phyloP scores from a whole-genome alignment of 176 grass and related monocot species.

The Poa annua region DNA sequence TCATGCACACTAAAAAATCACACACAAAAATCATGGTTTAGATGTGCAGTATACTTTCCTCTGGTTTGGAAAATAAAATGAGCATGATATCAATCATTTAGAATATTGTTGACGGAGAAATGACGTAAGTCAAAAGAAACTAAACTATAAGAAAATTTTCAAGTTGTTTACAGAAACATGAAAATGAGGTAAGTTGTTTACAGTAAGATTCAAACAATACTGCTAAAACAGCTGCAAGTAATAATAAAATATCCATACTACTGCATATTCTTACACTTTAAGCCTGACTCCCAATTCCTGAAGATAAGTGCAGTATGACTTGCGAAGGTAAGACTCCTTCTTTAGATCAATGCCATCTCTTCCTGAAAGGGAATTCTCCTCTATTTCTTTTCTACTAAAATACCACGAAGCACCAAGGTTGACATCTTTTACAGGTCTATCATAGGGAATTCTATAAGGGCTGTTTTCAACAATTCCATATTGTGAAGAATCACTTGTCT shows the following conservation, averaged over 20 bases:
- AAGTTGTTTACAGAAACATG: not conserved
- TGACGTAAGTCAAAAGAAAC: not conserved
- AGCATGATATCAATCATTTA: not conserved
- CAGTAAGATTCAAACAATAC: not conserved
- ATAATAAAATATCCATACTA: slow-evolving; percentile 1
- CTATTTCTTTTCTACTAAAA: slow-evolving; percentile 87
- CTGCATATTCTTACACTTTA: slow-evolving; percentile 80
- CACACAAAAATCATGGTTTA: not conserved
- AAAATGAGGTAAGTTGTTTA: not conserved
- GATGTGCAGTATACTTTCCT: not conserved
- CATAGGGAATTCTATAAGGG: slow-evolving; percentile 58
- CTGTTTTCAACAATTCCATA: slow-evolving; percentile 68
- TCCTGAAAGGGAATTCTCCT: slow-evolving; percentile 82
- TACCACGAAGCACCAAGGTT: slow-evolving; percentile 84
- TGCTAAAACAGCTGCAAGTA: slow-evolving; percentile 13
- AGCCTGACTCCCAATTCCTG: slow-evolving; percentile 97
- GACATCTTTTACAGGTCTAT: slow-evolving; percentile 46
- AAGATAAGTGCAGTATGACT: slow-evolving; percentile 92
- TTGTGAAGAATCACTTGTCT: slow-evolving; percentile 56
- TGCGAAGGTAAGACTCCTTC: slow-evolving; percentile 86
- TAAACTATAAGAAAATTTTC: not conserved
- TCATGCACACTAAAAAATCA: not conserved
- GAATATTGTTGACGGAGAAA: not conserved
- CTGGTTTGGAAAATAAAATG: not conserved
- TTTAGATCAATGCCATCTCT: slow-evolving; percentile 82